phyloP scores from a whole-genome alignment of 768 basidiomycete species.

The Boletus pseudo-olivaceus region DNA sequence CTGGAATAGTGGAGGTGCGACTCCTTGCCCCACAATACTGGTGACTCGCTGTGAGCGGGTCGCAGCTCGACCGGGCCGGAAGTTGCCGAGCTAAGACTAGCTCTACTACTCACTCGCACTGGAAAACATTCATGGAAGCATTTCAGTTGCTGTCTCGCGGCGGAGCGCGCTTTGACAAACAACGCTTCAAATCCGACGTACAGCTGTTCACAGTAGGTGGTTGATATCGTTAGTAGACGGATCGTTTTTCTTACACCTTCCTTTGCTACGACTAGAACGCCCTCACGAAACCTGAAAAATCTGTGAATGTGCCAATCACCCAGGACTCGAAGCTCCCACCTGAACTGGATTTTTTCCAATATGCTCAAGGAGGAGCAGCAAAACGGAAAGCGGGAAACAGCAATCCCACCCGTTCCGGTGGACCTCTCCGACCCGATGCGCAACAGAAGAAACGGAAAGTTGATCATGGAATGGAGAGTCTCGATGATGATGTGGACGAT shows the following conservation, averaged over 20 bases:
- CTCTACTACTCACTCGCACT: neutral
- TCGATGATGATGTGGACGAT: slow-evolving; percentile 20
- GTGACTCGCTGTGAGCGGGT: too few species aligned
- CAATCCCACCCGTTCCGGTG: slow-evolving; percentile 12
- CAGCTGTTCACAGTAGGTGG: slow-evolving; percentile 61
- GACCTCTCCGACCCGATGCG: slow-evolving; percentile 3
- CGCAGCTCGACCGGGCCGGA: slow-evolving; percentile 4
- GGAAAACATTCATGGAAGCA: slow-evolving; percentile 58
- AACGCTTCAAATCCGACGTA: slow-evolving; percentile 64
- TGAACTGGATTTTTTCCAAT: slow-evolving; percentile 92
- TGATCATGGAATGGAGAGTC: slow-evolving; percentile 22
- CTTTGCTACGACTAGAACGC: slow-evolving; percentile 22
- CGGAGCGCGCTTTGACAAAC: slow-evolving; percentile 78
- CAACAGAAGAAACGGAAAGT: slow-evolving; percentile 31
- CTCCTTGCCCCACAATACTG: too few species aligned
- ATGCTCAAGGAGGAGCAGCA: slow-evolving; percentile 52
- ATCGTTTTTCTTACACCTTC: slow-evolving; percentile 1
- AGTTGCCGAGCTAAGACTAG: slow-evolving; percentile 5
- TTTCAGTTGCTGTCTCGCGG: slow-evolving; percentile 90
- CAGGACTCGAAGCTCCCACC: slow-evolving; percentile 57
- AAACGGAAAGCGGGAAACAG: slow-evolving; percentile 48
- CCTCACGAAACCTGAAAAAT: slow-evolving; percentile 20
- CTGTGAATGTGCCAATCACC: slow-evolving; percentile 18
- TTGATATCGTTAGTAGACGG: neutral
- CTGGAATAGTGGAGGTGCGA: too few species aligned